Percentiles rank a stretch among this genome's conserved stretches.
These are phyloP conservation scores for Trichoderma simmonsii DNA, from an alignment of 2,329 filamentous ascomycete genomes.

Conservation along the genomic window DNA sequence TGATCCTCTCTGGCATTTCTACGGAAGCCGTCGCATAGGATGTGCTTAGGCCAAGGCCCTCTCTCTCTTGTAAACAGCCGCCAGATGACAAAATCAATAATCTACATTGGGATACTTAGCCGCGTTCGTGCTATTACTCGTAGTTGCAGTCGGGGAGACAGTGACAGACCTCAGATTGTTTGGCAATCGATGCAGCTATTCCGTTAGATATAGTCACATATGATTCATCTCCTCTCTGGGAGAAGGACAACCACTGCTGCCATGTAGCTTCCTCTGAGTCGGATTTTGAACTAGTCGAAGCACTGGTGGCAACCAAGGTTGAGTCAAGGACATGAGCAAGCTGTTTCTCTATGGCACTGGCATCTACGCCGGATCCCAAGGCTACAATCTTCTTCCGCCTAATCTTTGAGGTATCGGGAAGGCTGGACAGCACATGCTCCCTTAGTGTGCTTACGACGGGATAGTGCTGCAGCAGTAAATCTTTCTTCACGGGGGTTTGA, in stretches of 20 bases:
- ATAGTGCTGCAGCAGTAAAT: slow-evolving; percentile 69
- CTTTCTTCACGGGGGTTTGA: slow-evolving; percentile 44
- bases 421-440: slow-evolving; percentile 62
- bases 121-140: neutral
- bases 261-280: slow-evolving; percentile 40
- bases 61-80: slow-evolving; percentile 64
- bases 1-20: slow-evolving; percentile 36
- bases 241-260: slow-evolving; percentile 59
- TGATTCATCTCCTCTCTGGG: slow-evolving; percentile 59
- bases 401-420: slow-evolving; percentile 65
- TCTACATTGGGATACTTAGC: slow-evolving; percentile 42
- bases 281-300: neutral
- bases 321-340: slow-evolving; percentile 64
- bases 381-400: slow-evolving; percentile 55
- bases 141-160: neutral
- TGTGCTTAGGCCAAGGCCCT: slow-evolving; percentile 58
- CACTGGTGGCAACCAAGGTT: slow-evolving; percentile 58
- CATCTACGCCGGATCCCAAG: slow-evolving; percentile 36
- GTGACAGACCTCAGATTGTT: slow-evolving; percentile 59
- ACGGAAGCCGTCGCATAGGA: slow-evolving; percentile 82
- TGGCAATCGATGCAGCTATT: slow-evolving; percentile 44
- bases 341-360: slow-evolving; percentile 35
- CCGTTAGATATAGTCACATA: slow-evolving; percentile 51
- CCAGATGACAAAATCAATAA: slow-evolving; percentile 76
- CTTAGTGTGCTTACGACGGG: slow-evolving; percentile 63